These are phyloP conservation scores for Phytophthora syringae DNA, from an alignment of 352 stramenopile species.

Conservation along the genomic window DNA sequence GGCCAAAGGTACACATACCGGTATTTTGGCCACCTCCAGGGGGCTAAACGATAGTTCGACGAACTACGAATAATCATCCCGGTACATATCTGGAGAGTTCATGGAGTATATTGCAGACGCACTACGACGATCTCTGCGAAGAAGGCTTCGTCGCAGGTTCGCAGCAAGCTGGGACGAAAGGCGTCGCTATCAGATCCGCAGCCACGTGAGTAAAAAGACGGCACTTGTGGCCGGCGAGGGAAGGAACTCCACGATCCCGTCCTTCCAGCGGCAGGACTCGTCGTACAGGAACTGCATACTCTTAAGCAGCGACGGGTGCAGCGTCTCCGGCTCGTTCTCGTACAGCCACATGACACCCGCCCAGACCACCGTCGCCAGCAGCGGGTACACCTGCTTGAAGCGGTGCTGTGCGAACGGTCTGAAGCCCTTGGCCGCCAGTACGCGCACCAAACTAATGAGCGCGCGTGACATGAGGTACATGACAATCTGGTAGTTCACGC, in stretches of 20 bases:
- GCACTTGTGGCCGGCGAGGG: slow-evolving; percentile 76
- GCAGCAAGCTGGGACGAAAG: background rate
- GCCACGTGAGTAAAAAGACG: slow-evolving; percentile 65
- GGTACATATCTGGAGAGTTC: too few relatives aligned
- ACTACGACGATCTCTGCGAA: slow-evolving; percentile 21
- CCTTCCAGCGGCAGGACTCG: slow-evolving; percentile 79
- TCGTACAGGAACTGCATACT: slow-evolving; percentile 93
- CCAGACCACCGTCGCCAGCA: slow-evolving; percentile 81
- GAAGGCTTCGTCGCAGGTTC: slow-evolving; percentile 5
- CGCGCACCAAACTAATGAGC: slow-evolving; percentile 72
- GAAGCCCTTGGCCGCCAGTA: slow-evolving; percentile 66
- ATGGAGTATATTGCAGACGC: too few relatives aligned
- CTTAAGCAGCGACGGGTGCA: slow-evolving; percentile 84
- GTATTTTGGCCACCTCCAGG: too few relatives aligned
- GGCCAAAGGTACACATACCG: too few relatives aligned
- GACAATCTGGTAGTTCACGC: slow-evolving; percentile 91
- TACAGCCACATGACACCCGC: slow-evolving; percentile 89
- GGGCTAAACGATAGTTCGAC: too few relatives aligned
- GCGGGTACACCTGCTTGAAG: slow-evolving; percentile 83
- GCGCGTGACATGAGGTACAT: slow-evolving; percentile 89
- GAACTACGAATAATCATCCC: too few relatives aligned
- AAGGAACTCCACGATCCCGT: slow-evolving; percentile 77
- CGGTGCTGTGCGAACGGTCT: slow-evolving; percentile 67
- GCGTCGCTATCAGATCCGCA: slow-evolving; percentile 51
- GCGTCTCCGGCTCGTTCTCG: slow-evolving; percentile 78